Evolutionary conservation across 2,329 filamentous ascomycete species (phyloP), one percentile per base, ranked within the genome.

Genomic region (Amphichorda felina): DNA sequence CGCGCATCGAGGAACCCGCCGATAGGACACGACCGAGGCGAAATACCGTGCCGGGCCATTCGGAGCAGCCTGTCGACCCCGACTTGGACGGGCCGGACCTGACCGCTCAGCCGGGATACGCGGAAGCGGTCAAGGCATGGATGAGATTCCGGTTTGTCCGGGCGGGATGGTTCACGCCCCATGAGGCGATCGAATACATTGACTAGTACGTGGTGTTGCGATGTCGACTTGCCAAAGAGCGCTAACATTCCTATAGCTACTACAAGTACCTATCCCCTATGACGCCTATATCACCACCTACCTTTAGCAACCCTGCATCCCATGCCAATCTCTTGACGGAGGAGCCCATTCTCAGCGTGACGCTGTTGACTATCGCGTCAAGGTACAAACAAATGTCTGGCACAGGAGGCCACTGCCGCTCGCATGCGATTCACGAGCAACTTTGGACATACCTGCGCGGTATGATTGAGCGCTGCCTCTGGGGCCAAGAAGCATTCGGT

Each of bases 401-500:
- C 2, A 79, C 88, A 1, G 87, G 86, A 3, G 82, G 84, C 1
- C 70, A 79, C 41, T 93, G 85, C 33, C 78, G 91, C 34, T 85
- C 87, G 0, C 85, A 91, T 48, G 82, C 86, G 33, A 94, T 98
- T 37, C 91, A 96, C 45, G 86, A 95, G 49, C 87, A 93, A 55
- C 72, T 96, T 5, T 98, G 91, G 91, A 84, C 79, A 21, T 94
- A 95, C 51, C 71, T 96, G 21, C 80, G 88, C 35, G 83, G 86
- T 39, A 95, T 96, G 83, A 91, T 96, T 44, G 86, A 94, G 56
- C 77, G 89, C 24, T 82, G 94, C 45, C 78, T 96, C 26, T 96
- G 87, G 82, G 91, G 88, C 8, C 89, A 95, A 53, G 89, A 96
- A 56, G 86, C 93, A 35, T 95, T 95, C 50, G 89, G 87, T 21